Base-by-base conservation (phyloP, 1,139 yeast species). In the Candida sojae region DNA sequence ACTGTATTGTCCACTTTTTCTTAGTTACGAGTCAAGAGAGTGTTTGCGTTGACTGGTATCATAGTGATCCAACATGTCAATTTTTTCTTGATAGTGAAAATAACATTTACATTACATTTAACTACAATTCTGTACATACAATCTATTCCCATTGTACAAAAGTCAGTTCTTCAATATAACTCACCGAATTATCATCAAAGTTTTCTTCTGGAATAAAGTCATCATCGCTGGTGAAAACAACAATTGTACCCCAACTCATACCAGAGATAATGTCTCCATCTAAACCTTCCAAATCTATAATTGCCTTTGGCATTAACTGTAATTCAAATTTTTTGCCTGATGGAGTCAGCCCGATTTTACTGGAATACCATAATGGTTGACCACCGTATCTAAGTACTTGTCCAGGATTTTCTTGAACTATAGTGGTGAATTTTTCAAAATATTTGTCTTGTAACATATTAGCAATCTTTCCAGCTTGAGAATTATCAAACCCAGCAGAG, bases 181-280 rank as follows among this genome's bases (percentile, higher is more conserved):
- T 97, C 21, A 90, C 93, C 40, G 83, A 80, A 50, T 83, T 73
- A 2, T 70, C 77, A 48, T 75, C 80, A 55, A 86, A 87, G 26
- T 77, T 63, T 43, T 74, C 71, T 25, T 64, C 50, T 1, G 95
- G 90, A 11, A 82, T 70, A 52, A 70, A 79, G 63, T 93, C 97
- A 53, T 85, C 87, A 4, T 70, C 68, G 57, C 91, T 95, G 0
- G 97, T 88, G 39, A 87, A 90, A 3, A 92, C 88, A 33, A 90
- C 73, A 35, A 93, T 88, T 0, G 98, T 88, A 2, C 98, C 98
- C 99, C 99, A 93, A 53, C 93, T 95, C 96, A 93, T 93, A 7
- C 98, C 97, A 39, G 83, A 83, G 49, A 75, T 59, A 9, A 77
- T 65, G 26, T 84, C 75, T 32, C 48, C 45, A 9, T 59, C 58